phyloP scores from a whole-genome alignment of 2,329 filamentous ascomycete genomes.

The Colletotrichum magnum region DNA sequence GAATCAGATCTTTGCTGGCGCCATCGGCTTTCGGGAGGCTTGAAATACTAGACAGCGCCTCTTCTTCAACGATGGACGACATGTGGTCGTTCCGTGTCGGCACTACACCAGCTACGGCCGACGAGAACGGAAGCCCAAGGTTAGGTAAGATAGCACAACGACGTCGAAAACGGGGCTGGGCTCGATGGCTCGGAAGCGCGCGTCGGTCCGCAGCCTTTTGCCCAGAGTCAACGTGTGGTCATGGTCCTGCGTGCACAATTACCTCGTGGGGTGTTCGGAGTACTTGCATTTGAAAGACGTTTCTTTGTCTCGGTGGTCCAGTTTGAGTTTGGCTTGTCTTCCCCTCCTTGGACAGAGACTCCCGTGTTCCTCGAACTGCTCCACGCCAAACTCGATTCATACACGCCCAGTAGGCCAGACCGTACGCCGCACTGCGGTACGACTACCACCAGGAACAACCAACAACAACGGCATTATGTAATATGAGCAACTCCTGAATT shows the following conservation, averaged over 20 bases:
- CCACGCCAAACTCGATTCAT: slow-evolving; percentile 24
- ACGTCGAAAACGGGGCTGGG: slow-evolving; percentile 32
- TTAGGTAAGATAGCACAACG: not conserved
- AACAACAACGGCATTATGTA: slow-evolving; percentile 18
- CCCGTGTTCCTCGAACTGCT: slow-evolving; percentile 9
- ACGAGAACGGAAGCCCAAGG: slow-evolving; percentile 15
- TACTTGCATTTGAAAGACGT: slow-evolving; percentile 39
- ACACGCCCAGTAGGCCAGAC: slow-evolving; percentile 4
- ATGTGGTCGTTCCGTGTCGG: slow-evolving; percentile 21
- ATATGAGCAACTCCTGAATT: slow-evolving; percentile 8
- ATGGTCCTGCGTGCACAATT: slow-evolving; percentile 20
- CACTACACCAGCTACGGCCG: slow-evolving; percentile 2
- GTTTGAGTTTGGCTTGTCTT: slow-evolving; percentile 31
- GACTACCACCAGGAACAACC: not conserved
- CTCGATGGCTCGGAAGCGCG: slow-evolving; percentile 12
- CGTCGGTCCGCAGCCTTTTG: slow-evolving; percentile 31
- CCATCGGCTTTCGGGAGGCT: slow-evolving; percentile 28
- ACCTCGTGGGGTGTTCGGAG: slow-evolving; percentile 32
- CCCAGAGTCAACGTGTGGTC: slow-evolving; percentile 16
- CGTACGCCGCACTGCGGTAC: too few species aligned
- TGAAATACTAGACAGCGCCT: slow-evolving; percentile 16
- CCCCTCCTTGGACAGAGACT: slow-evolving; percentile 14
- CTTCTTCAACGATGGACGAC: slow-evolving; percentile 37
- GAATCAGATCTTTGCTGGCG: slow-evolving; percentile 13
- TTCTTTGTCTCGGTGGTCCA: slow-evolving; percentile 34